Percentiles rank a stretch among this genome's conserved stretches.
Evolutionary conservation across 768 basidiomycete species (phyloP).

Genomic region (Mycena galopus): DNA sequence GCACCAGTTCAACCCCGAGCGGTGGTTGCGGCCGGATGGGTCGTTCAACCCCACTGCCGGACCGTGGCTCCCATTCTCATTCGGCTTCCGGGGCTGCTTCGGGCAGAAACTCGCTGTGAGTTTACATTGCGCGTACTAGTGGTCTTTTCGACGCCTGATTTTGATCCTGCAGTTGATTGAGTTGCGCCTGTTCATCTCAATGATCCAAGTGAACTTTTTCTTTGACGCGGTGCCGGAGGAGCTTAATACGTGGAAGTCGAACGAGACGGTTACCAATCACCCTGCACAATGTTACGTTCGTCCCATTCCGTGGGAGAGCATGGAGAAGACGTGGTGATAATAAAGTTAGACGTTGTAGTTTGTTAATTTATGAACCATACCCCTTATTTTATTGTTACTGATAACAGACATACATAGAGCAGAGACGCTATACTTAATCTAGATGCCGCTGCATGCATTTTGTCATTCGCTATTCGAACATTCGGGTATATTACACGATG

Average conservation of each 20-base stretch:
- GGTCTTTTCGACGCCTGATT: background rate
- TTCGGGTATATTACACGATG: too few relatives aligned
- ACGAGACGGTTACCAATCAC: background rate
- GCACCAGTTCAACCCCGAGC: slow-evolving; percentile 15
- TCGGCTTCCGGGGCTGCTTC: slow-evolving; percentile 24
- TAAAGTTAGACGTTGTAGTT: too few relatives aligned
- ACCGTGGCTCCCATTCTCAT: slow-evolving; percentile 29
- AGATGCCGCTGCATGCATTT: too few relatives aligned
- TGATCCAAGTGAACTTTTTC: too few relatives aligned
- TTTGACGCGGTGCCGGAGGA: background rate
- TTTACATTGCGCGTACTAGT: background rate
- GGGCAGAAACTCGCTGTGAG: slow-evolving; percentile 23
- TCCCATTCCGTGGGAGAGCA: background rate
- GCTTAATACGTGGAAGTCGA: background rate
- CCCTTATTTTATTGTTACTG: too few relatives aligned
- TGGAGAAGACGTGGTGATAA: too few relatives aligned
- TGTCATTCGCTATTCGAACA: too few relatives aligned
- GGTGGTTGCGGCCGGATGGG: slow-evolving; percentile 8
- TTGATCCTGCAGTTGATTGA: too few relatives aligned
- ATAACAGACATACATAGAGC: too few relatives aligned
- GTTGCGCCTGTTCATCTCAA: too few relatives aligned
- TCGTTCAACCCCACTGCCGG: slow-evolving; percentile 6
- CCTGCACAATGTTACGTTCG: background rate
- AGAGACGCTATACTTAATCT: too few relatives aligned
- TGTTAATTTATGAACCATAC: too few relatives aligned